phyloP scores from a whole-genome alignment of 805 yeast genomes.

The Candida koratica region DNA sequence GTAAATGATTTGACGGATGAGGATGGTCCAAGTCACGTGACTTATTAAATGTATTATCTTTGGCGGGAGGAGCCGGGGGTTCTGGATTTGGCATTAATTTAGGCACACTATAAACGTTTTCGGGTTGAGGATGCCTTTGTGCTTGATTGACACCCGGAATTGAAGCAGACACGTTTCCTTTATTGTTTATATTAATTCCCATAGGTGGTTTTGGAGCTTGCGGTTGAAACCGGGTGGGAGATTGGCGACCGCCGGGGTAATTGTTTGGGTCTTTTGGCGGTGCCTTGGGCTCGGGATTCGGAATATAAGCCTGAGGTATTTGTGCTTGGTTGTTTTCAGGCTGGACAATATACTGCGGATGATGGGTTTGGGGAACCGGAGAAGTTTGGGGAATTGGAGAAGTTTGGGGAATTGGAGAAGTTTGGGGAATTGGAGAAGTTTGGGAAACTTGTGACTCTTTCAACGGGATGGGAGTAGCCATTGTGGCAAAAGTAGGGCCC shows the following conservation, averaged over 20 bases:
- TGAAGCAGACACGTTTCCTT: too few relatives aligned
- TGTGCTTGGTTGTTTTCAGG: too few relatives aligned
- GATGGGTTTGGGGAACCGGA: slow-evolving; percentile 1
- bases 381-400: slow-evolving; percentile 12
- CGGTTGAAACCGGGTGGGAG: background rate
- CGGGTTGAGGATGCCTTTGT: slow-evolving; percentile 3
- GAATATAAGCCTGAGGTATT: too few relatives aligned
- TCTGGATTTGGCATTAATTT: slow-evolving; percentile 1
- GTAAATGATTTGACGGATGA: background rate
- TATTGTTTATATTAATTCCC: too few relatives aligned
- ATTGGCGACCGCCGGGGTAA: too few relatives aligned
- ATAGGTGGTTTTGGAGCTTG: slow-evolving; percentile 3
- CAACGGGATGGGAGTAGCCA: too few relatives aligned
- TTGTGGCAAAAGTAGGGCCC: too few relatives aligned
- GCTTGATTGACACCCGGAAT: background rate
- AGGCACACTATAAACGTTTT: slow-evolving; percentile 3
- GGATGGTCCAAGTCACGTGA: background rate
- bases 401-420: slow-evolving; percentile 10
- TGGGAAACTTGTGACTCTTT: too few relatives aligned
- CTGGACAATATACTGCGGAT: slow-evolving; percentile 7
- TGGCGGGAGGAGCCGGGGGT: slow-evolving; percentile 6
- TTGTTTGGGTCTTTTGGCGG: too few relatives aligned
- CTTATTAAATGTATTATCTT: too few relatives aligned
- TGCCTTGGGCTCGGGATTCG: background rate
- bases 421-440: too few relatives aligned